A percentile compares a stretch with the other conserved stretches of the same genome.
Conservation (phyloP, 208 protist species). For the Leishmania gerbilli region DNA sequence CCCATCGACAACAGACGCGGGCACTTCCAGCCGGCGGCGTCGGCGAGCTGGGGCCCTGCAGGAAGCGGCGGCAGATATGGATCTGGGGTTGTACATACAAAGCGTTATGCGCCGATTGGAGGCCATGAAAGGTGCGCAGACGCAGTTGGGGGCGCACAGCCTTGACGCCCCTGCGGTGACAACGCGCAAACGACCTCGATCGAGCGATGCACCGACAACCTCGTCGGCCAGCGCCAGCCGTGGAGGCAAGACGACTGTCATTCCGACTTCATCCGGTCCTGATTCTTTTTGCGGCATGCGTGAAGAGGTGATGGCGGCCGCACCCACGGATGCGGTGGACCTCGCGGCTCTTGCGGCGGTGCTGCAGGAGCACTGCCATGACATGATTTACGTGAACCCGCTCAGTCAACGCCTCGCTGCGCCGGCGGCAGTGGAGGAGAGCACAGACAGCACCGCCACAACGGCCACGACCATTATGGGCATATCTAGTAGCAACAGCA, state of each 20-base stretch:
- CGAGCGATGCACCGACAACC: background rate
- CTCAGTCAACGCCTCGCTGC: background rate
- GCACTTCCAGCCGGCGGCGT: background rate
- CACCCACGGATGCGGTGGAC: slow-evolving; percentile 15
- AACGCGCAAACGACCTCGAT: background rate
- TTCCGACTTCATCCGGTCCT: background rate
- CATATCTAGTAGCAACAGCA: slow-evolving; percentile 22
- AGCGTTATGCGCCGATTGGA: slow-evolving; percentile 6
- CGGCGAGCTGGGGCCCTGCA: background rate
- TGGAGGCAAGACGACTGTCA: background rate
- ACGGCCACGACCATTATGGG: background rate
- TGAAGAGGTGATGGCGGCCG: background rate
- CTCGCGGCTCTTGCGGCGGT: slow-evolving; percentile 39
- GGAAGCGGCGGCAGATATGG: background rate
- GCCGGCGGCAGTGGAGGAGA: slow-evolving; percentile 3
- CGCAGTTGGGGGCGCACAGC: background rate
- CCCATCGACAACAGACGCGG: background rate
- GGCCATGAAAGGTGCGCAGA: background rate
- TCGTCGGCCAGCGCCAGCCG: background rate
- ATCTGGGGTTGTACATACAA: background rate
- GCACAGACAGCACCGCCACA: slow-evolving; percentile 7
- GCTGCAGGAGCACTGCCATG: slow-evolving; percentile 33
- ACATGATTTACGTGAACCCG: slow-evolving; percentile 34
- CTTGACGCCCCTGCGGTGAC: background rate
- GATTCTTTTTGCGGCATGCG: background rate